Evolutionary conservation across 1,284 basidiomycete species (phyloP), one percentile per base, ranked within the genome.

Genomic region (Mrakiaceae sp.): DNA sequence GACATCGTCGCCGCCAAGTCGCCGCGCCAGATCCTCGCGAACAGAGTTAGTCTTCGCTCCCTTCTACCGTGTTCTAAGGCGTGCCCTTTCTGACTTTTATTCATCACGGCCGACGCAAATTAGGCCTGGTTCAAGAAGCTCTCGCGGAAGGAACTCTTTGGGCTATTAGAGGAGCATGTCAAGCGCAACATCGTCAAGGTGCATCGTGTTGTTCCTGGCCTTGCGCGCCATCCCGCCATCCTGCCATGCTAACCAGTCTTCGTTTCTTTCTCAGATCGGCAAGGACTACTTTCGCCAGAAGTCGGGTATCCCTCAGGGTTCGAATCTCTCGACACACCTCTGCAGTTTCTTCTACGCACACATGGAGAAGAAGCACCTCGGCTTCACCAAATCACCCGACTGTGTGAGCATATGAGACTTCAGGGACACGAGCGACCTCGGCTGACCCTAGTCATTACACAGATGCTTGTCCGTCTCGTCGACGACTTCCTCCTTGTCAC

Each of bases 311-410:
- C 93, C 96, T 0, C 96, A 98, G 74, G 96, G 96, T 12, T 97
- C 93, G 0, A 84, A 91, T 42, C 77, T 98, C 43, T 96, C 92
- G 5, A 84, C 88, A 1, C 73, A 98, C 44, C 78, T 99, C 1
- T 99, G 96, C 73, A 88, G 88, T 1, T 88, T 93, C 75, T 96
- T 93, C 75, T 98, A 98, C 68, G 93, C 91, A 0, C 86, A 94
- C 71, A 80, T 98, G 69, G 96, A 98, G 75, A 80, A 77, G 42
- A 78, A 75, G 5, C 79, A 83, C 67, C 79, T 87, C n/a, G 71
- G 74, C 3, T 89, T 86, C 67, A 82, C 82, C 2, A 72, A 81
- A 14, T 82, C 86, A 60, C 74, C 78, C 0, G 75, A 82, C 50
- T 87, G 84, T 63, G 90, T 92, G 72, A 60, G 85, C 72, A 5